Conservation (phyloP, 805 yeast species). For the Starmerella bacillaris region DNA sequence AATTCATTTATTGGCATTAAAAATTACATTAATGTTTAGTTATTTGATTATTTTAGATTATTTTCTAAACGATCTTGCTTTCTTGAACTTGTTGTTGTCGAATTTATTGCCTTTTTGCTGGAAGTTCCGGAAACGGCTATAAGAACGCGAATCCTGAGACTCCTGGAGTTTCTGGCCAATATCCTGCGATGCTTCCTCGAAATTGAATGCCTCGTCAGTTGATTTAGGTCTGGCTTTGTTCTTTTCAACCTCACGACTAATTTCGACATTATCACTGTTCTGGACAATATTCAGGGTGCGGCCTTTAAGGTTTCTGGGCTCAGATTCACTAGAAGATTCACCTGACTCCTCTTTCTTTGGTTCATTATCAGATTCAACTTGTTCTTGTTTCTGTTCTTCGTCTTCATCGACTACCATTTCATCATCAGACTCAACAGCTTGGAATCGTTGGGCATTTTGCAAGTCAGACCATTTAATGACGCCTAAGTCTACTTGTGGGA, state of each 20-base stretch:
- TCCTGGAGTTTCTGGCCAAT: constrained; percentile 7
- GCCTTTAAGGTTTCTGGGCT: constrained; percentile 4
- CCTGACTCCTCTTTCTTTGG: not conserved
- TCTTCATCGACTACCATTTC: not conserved
- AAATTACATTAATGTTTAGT: no score
- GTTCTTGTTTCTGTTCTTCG: not conserved
- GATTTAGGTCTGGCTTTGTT: not conserved
- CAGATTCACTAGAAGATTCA: not conserved
- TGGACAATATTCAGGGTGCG: constrained; percentile 12
- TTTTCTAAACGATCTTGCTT: constrained; percentile 8
- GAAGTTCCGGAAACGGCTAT: constrained; percentile 1
- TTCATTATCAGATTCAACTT: constrained; percentile 1
- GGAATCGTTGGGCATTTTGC: constrained; percentile 1
- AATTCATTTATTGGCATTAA: no score
- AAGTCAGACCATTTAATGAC: constrained; percentile 3
- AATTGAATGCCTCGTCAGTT: constrained; percentile 18
- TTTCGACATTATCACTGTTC: constrained; percentile 10
- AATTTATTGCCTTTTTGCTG: not conserved
- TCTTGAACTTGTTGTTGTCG: constrained; percentile 10
- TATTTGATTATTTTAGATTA: no score
- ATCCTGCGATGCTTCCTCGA: constrained; percentile 16
- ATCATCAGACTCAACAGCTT: not conserved
- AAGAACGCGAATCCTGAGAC: constrained; percentile 1
- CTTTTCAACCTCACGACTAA: constrained; percentile 1
- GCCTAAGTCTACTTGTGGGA: constrained; percentile 2